These are phyloP conservation scores for Rubroboletus satanas DNA, from an alignment of 768 basidiomycete species.

Conservation along the genomic window DNA sequence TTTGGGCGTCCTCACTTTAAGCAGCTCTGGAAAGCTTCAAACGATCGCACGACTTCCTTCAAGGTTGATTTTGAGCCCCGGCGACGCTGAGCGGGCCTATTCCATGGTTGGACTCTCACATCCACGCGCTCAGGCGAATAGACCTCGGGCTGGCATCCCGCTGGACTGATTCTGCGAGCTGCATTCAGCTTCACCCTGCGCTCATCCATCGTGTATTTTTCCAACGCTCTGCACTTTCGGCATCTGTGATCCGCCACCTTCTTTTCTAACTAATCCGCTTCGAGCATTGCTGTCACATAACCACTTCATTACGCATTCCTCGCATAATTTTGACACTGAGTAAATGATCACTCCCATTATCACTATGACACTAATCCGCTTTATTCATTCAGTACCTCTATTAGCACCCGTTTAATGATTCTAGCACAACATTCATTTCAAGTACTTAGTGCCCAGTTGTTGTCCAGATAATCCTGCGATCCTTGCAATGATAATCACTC, in stretches of 20 bases:
- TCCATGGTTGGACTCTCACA: constrained; percentile 4
- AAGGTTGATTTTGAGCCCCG: constrained; percentile 63
- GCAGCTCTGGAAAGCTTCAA: constrained; percentile 68
- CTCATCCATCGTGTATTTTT: constrained; percentile 14
- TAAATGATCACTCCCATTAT: constrained; percentile 29
- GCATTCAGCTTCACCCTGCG: constrained; percentile 7
- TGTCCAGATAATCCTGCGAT: constrained; percentile 6
- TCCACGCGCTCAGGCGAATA: constrained; percentile 8
- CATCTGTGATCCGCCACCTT: constrained; percentile 29
- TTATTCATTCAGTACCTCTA: constrained; percentile 30
- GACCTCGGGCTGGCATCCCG: constrained; percentile 19
- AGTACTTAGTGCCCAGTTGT: constrained; percentile 17
- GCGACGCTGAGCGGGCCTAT: constrained; percentile 29
- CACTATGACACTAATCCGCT: constrained; percentile 30
- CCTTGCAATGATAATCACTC: constrained; percentile 7
- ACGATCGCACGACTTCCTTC: constrained; percentile 66
- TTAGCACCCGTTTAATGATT: constrained; percentile 29
- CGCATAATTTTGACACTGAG: constrained; percentile 31
- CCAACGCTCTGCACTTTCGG: constrained; percentile 18
- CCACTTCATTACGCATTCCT: constrained; percentile 34
- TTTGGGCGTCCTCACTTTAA: constrained; percentile 72
- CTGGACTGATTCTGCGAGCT: constrained; percentile 1
- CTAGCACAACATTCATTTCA: constrained; percentile 25
- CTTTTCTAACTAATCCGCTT: constrained; percentile 15
- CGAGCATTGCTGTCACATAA: constrained; percentile 39